Evolutionary conservation across 2,329 filamentous ascomycete species (phyloP).

Genomic region (Penicillium hordei): DNA sequence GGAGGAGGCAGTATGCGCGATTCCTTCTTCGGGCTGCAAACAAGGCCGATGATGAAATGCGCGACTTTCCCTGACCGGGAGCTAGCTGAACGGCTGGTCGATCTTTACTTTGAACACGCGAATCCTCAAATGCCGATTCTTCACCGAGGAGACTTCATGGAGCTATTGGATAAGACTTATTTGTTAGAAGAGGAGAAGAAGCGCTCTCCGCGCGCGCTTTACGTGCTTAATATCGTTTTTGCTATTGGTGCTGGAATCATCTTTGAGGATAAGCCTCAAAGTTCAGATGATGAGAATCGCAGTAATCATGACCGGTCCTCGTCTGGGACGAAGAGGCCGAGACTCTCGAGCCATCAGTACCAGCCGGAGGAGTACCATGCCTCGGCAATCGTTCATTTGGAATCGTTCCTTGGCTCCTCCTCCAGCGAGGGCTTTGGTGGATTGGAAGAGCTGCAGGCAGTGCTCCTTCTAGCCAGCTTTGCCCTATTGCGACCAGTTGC

Average conservation of each 20-base stretch:
- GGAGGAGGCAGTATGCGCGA: slow-evolving; percentile 83
- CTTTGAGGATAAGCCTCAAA: slow-evolving; percentile 54
- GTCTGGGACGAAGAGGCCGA: slow-evolving; percentile 50
- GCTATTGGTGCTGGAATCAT: slow-evolving; percentile 94
- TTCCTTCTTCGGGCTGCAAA: slow-evolving; percentile 95
- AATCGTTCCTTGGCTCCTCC: slow-evolving; percentile 71
- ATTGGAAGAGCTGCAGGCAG: slow-evolving; percentile 89
- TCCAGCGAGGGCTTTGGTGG: slow-evolving; percentile 71
- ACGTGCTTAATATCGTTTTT: slow-evolving; percentile 95
- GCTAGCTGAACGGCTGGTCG: slow-evolving; percentile 69
- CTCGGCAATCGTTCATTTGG: slow-evolving; percentile 86
- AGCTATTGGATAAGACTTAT: slow-evolving; percentile 81
- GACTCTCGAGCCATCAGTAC: slow-evolving; percentile 58
- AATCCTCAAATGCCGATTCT: slow-evolving; percentile 95
- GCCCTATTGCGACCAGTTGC: slow-evolving; percentile 87
- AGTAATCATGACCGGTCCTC: slow-evolving; percentile 27
- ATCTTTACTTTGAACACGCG: slow-evolving; percentile 91
- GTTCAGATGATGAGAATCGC: slow-evolving; percentile 26
- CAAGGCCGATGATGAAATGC: slow-evolving; percentile 80
- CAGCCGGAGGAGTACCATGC: slow-evolving; percentile 97
- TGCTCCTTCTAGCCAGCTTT: slow-evolving; percentile 85
- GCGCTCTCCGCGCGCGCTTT: slow-evolving; percentile 77
- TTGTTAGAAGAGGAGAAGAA: slow-evolving; percentile 63
- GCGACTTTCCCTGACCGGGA: slow-evolving; percentile 79
- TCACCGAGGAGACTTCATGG: slow-evolving; percentile 85